These are phyloP conservation scores for Ogataea ganodermae DNA, from an alignment of 805 yeast genomes.

Conservation along the genomic window DNA sequence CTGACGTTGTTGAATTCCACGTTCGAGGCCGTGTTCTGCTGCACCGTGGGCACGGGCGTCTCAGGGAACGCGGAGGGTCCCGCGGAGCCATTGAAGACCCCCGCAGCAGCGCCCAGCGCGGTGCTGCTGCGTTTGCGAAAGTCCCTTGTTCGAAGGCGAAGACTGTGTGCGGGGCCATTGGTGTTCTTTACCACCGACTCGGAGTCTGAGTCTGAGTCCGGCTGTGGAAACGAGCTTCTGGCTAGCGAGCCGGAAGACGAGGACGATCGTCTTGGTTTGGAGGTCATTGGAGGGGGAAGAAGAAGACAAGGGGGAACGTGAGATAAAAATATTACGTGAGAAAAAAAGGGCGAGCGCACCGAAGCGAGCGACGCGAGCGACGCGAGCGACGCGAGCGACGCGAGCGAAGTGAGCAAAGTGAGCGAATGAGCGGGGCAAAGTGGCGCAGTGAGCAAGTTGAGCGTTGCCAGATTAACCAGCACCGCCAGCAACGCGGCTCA, in stretches of 20 bases:
- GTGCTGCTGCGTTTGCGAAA: conserved; percentile 14
- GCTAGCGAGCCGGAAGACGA: conserved; percentile 1
- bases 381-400: not conserved
- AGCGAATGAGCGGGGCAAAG: not conserved
- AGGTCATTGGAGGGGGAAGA: not conserved
- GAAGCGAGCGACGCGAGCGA: not conserved
- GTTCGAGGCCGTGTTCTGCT: conserved; percentile 29
- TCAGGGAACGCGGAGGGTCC: conserved; percentile 1
- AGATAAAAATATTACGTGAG: no score
- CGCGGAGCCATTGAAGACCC: not conserved
- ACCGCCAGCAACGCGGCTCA: no score
- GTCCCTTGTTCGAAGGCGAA: conserved; percentile 1
- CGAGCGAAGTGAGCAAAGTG: not conserved
- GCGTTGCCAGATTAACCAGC: no score
- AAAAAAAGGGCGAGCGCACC: no score
- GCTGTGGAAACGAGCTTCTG: not conserved
- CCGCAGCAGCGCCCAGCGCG: conserved; percentile 4
- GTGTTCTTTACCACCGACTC: not conserved
- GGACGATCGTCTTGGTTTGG: conserved; percentile 1
- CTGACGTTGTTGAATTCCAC: conserved; percentile 39
- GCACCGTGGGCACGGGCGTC: no score
- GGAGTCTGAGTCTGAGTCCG: conserved; percentile 2
- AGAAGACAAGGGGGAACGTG: not conserved
- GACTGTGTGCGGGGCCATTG: not conserved
- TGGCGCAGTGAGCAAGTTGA: no score